These are phyloP conservation scores for Pterocarpus santalinus DNA, from an alignment of 306 rosid genomes.

Conservation along the genomic window DNA sequence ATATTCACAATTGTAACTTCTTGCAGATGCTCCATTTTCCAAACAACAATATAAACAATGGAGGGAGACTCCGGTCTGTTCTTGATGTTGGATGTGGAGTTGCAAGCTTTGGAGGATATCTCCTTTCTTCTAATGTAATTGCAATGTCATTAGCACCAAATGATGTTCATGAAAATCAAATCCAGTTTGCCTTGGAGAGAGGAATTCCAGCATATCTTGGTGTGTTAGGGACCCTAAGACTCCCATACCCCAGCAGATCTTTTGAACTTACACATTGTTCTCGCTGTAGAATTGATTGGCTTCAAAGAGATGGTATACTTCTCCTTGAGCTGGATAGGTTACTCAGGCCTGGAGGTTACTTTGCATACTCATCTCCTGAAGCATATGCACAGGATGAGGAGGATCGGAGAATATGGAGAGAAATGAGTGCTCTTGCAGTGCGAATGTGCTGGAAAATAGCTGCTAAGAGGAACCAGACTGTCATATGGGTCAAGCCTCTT, in stretches of 20 bases:
- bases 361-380: constrained; percentile 83
- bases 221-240: constrained; percentile 82
- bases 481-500: constrained; percentile 82
- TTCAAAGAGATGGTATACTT: constrained; percentile 83
- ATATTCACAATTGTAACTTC: constrained; percentile 13
- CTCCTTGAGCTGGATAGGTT: constrained; percentile 86
- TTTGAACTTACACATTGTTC: constrained; percentile 59
- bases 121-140: constrained; percentile 73
- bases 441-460: constrained; percentile 86
- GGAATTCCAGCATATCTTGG: constrained; percentile 89
- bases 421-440: constrained; percentile 76
- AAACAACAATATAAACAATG: constrained; percentile 68
- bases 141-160: constrained; percentile 85
- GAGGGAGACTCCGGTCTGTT: constrained; percentile 73
- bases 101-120: constrained; percentile 87
- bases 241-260: constrained; percentile 64
- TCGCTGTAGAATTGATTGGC: constrained; percentile 88
- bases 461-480: constrained; percentile 75
- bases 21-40: constrained; percentile 84
- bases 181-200: constrained; percentile 86
- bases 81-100: constrained; percentile 84
- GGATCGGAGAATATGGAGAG: constrained; percentile 74
- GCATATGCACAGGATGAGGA: constrained; percentile 90
- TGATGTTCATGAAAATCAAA: constrained; percentile 53
- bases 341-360: constrained; percentile 81